Evolutionary conservation across 352 stramenopile species (phyloP), one percentile per base, ranked within the genome.

Genomic region (Globisporangium nodosum): DNA sequence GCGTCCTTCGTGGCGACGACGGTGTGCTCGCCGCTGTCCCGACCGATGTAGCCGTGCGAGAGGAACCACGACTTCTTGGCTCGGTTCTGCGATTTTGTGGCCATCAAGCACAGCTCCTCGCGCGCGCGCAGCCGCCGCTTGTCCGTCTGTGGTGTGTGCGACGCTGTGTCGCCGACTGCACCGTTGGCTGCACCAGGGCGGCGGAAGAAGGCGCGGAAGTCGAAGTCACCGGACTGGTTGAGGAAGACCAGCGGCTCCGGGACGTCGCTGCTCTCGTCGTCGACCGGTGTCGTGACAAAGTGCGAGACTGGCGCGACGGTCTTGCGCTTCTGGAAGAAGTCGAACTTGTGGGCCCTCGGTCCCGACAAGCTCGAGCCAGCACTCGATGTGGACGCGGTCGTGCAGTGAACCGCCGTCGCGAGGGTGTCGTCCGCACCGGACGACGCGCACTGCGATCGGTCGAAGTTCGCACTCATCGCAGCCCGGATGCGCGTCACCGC

Each of bases 51-150:
- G 16, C 81, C 81, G 30, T 66, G 51, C n/a, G 56, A 63, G 31
- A 91, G 64, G 52, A 85, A 87, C 78, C 81, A 91, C 4, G 79
- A 70, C 40, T 83, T 85, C 42, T 79, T 73, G 9, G 59, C 55
- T 21, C 74, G 66, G 1, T 57, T 61, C 21, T 56, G 47, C 1
- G 61, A 70, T 31, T 78, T 78, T 9, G 67, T 56, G 7, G 78
- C 52, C 9, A 87, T 68, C 8, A 89, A 55, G 45, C 77, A 89
- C 6, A 89, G 51, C 54, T 89, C 79, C 61, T 87, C 79, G 27
- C 71, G 74, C 15, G 63, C 62, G 0, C 79, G 71, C 5, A 89
- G 58, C 11, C 69, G 67, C 30, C 71, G 68, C 30, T 60, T 65
- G 16, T 65, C 52, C 45, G 50, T 47, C 11, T 60, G 52, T 5